Base-by-base conservation (phyloP, 495 filamentous ascomycete genomes). In the Penicillium goetzii region DNA sequence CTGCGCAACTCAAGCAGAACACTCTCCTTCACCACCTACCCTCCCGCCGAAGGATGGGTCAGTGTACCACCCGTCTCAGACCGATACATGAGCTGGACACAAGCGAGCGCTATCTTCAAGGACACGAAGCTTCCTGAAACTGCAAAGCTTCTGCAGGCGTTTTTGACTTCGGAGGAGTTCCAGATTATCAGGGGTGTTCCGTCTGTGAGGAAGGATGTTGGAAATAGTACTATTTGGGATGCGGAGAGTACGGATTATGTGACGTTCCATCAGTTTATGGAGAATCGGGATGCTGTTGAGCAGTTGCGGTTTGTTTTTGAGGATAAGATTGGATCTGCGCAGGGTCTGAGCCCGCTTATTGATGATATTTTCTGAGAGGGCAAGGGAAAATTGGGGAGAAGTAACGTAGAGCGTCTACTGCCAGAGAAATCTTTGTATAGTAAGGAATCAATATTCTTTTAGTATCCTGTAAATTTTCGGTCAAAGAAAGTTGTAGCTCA, bases 271-370 rank as follows among this genome's bases (percentile, higher is more conserved):
- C 50, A 33, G 30, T 53, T 53, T 32, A 53, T 53, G 50, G 30
- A 53, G 25, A 26, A 53, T 32, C 21, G 50, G 25, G 23, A 30
- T 8, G 15, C 4, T n/a, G 50, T 53, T 28, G 50, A 53, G 50
- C 25, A 33, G 30, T 53, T 15, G 15, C 14, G 50, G 50, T 33
- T 53, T 28, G 19, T 28, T 2, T 53, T 53, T 17, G 50, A 53
- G 30, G 50, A 53, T 33, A 53, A 33, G n/a, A 28, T 53, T n/a
- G 50, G 50, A 6, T 32, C 14, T 53, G 26, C 50, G 30, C 50
- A 53, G 50, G 50, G 50, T 3, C 8, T 53, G 50, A 53, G 26
- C 26, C 50, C 50, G 50, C 50, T 53, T 28, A 17, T 53, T 47
- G 43, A 47, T 25, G 21, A 47, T 47, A 23, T 47, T 10, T 10